Evolutionary conservation across 257 asterid species (phyloP).

Genomic region (Coffea eugenioides): DNA sequence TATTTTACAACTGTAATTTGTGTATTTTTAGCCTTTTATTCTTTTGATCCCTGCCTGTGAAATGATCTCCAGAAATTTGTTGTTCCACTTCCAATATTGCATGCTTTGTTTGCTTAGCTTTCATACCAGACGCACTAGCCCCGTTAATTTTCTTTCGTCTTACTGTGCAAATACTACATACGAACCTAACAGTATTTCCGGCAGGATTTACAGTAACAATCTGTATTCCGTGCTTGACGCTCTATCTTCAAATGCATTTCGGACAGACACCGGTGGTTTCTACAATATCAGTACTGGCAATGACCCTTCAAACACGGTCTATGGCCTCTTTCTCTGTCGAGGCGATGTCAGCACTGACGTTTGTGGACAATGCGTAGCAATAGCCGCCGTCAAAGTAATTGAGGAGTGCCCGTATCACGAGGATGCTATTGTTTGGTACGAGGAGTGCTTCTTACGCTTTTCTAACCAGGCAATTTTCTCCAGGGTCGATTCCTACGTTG

Average conservation of each 20-base stretch:
- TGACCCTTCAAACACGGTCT: not conserved
- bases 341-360: slow-evolving; percentile 8
- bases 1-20: too few species aligned
- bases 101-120: too few species aligned
- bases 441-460: slow-evolving; percentile 11
- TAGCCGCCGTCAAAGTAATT: not conserved
- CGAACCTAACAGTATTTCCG: not conserved
- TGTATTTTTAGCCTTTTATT: too few species aligned
- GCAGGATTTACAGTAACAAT: slow-evolving; percentile 5
- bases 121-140: too few species aligned
- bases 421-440: not conserved
- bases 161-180: not conserved
- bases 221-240: slow-evolving; percentile 7
- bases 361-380: slow-evolving; percentile 16
- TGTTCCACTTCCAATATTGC: too few species aligned
- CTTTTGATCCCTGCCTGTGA: too few species aligned
- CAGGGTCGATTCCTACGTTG: not conserved
- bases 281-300: slow-evolving; percentile 13
- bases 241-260: slow-evolving; percentile 7
- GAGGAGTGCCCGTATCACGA: slow-evolving; percentile 3
- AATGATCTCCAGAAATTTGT: too few species aligned
- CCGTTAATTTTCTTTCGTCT: not conserved
- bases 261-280: not conserved
- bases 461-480: slow-evolving; percentile 4
- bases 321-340: slow-evolving; percentile 21